Evolutionary conservation across 1,139 yeast genomes (phyloP).

Genomic region (Geotrichum phurueaensis): DNA sequence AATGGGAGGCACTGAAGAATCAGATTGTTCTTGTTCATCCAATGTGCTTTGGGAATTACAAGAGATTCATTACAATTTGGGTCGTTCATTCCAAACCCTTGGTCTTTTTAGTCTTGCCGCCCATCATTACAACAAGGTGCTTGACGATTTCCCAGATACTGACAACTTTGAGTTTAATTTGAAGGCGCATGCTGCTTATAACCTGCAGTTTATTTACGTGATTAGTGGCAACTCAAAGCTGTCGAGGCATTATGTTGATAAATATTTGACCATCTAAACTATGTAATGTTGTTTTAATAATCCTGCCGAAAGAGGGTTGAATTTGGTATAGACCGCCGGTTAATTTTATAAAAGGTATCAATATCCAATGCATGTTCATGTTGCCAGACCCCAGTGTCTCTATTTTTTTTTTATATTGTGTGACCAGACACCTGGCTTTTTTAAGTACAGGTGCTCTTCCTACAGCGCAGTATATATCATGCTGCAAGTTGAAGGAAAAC

Average conservation of each 20-base stretch:
- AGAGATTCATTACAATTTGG: slow-evolving; percentile 79
- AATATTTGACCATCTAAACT: slow-evolving; percentile 44
- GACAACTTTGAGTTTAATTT: slow-evolving; percentile 46
- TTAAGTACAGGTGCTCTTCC: no score
- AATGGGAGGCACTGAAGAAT: slow-evolving; percentile 29
- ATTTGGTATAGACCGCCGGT: neutral
- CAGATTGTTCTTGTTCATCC: slow-evolving; percentile 13
- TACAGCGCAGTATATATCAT: no score
- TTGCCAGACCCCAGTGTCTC: no score
- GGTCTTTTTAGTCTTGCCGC: slow-evolving; percentile 72
- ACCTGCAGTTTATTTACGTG: slow-evolving; percentile 66
- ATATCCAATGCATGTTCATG: neutral
- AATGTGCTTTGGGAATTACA: slow-evolving; percentile 45
- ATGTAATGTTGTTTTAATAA: neutral
- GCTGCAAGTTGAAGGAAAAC: no score
- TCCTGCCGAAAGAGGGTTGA: neutral
- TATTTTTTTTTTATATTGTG: no score
- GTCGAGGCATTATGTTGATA: slow-evolving; percentile 58
- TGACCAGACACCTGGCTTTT: no score
- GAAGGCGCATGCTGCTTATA: slow-evolving; percentile 78
- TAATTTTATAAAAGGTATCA: neutral
- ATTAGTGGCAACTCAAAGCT: slow-evolving; percentile 63
- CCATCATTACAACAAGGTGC: slow-evolving; percentile 61
- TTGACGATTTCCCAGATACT: slow-evolving; percentile 36
- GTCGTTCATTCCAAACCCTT: slow-evolving; percentile 75